Evolutionary conservation across 495 filamentous ascomycete species (phyloP), one percentile per base, ranked within the genome.

Genomic region (Aspergillus nidulans): DNA sequence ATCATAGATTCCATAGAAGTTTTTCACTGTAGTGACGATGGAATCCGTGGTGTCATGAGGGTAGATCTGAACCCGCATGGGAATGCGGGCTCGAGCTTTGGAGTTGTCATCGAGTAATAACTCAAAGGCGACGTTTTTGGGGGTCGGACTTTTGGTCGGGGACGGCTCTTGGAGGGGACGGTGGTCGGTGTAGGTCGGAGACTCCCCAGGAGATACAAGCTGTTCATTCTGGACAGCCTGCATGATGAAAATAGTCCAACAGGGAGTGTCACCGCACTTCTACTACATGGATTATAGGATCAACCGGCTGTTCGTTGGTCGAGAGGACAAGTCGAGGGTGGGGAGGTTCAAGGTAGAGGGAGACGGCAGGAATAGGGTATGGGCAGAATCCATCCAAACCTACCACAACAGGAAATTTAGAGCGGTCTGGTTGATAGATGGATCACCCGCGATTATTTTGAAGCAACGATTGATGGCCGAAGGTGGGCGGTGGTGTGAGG

Each of bases 1-100:
- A 55, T 89, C 84, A 62, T 95, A 94, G 60, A 97, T 81, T 36
- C 91, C 94, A 68, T 94, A 96, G 76, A 97, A 96, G 74, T 96
- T 96, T 76, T 95, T 97, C 52, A 97, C 91, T 4, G 94, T 97
- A 3, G 89, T 89, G 51, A 96, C 87, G 69, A 98, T 97, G 21
- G 90, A 95, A 57, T 96, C 91, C 5, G 94, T 98, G 42, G 87
- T 87, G 75, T 98, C 94, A 72, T 96, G 90, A 19, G 89, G 88
- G 59, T 82, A 91, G 43, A 98, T 97, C 46, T 89, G 85, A 28
- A 98, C 91, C 62, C 90, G 83, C 81, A 97, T 87, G 12, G 94
- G 92, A 49, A 95, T 81, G 58, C 91, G 83, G 60, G 86, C 90
- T 55, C 84, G 81, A 55, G 85, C 81, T 65, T 88, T 85, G 55